These are phyloP conservation scores for Sphenostylis stenocarpa DNA, from an alignment of 306 rosid species.

Conservation along the genomic window DNA sequence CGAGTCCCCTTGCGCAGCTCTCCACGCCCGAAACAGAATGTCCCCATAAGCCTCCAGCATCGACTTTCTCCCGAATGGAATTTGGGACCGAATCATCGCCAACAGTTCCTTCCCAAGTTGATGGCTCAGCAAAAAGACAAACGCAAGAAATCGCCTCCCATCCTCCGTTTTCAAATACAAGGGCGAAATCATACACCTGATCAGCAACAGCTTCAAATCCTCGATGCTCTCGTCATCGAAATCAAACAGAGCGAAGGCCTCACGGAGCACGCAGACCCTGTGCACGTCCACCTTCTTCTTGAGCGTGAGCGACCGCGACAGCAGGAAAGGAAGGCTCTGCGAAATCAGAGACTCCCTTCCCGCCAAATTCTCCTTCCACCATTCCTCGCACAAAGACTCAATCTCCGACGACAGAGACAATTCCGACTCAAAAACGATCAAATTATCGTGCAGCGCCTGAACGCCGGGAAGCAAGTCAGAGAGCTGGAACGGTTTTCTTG, in stretches of 20 bases:
- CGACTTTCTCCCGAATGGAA: constrained; percentile 85
- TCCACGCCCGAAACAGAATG: constrained; percentile 86
- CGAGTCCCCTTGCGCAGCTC: constrained; percentile 44
- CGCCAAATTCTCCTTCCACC: constrained; percentile 83
- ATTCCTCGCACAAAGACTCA: constrained; percentile 64
- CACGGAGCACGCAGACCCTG: constrained; percentile 68
- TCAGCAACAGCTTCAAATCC: constrained; percentile 68
- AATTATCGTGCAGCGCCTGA: constrained; percentile 59
- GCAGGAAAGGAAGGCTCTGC: constrained; percentile 70
- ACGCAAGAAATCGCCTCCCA: constrained; percentile 76
- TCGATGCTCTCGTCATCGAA: constrained; percentile 81
- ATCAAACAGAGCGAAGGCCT: constrained; percentile 73
- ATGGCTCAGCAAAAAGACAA: constrained; percentile 59
- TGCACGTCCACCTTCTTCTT: constrained; percentile 83
- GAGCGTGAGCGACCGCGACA: constrained; percentile 64
- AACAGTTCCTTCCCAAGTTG: constrained; percentile 72
- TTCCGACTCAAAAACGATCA: constrained; percentile 65
- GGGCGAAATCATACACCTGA: constrained; percentile 73
- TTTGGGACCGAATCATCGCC: constrained; percentile 87
- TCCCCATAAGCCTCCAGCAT: constrained; percentile 87
- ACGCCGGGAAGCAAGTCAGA: constrained; percentile 62
- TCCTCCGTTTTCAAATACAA: constrained; percentile 76
- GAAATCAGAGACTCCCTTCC: constrained; percentile 71
- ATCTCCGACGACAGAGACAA: constrained; percentile 54
- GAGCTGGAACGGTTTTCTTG: constrained; percentile 46